Base-by-base conservation (phyloP, 768 basidiomycete species). In the Rhizopogon roseolus region DNA sequence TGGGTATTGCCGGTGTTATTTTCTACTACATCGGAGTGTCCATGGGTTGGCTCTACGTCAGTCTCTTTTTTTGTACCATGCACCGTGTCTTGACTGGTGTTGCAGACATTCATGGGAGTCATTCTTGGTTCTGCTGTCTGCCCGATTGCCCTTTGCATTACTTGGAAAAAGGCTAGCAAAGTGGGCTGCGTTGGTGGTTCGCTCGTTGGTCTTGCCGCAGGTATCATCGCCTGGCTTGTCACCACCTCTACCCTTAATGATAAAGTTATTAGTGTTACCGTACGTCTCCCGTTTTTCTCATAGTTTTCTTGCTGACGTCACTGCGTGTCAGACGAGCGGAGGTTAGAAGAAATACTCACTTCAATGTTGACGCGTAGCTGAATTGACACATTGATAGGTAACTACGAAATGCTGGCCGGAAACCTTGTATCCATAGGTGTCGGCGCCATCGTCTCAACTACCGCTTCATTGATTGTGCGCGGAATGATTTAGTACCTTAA, bases 1-100 rank as follows among this genome's bases (percentile, higher is more conserved):
- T 92, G 80, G 92, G 84, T 19, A 60, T 93, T n/a, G 85, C 88
- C 0, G 92, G 92, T 0, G 67, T 88, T 29, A 86, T 92, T 49
- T 96, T 96, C 76, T 91, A 75, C 71, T 93, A 88, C 66, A 92
- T 94, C 58, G 93, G 93, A 6, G 85, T 95, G 27, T 90, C 88
- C 25, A 88, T 95, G 88, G 93, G 93, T 19, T 95, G 92, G 90
- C 84, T 95, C 52, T 94, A 94, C 60, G 87, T 90, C 59, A 48
- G 86, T 76, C 22, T 38, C 6, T 34, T 22, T n/a, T n/a, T 40
- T 27, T 5, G 10, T 19, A 13, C 34, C 17, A n/a, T 2, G 28
- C 2, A 25, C 46, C n/a, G 32, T 27, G 43, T 9, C 10, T 37
- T 50, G 46, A 46, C 41, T 29, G 45, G 8, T 39, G 11, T 10